phyloP scores from a whole-genome alignment of 345 rosid genomes.

The Citrus sinensis region DNA sequence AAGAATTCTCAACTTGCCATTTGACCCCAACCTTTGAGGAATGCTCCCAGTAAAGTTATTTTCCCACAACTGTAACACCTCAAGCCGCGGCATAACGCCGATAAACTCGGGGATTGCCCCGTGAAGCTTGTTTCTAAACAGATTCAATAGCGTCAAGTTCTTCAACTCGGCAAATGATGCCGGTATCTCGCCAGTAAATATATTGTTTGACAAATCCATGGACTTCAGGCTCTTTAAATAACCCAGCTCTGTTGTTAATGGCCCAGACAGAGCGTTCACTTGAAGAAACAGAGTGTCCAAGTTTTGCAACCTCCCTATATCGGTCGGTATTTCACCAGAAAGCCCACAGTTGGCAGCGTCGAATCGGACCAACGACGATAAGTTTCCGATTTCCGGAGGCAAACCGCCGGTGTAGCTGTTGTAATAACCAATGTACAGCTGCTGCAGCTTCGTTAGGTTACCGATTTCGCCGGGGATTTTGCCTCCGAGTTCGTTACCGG shows the following conservation, averaged over 20 bases:
- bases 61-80: constrained; percentile 90
- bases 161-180: constrained; percentile 45
- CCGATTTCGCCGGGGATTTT: constrained; percentile 77
- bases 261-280: constrained; percentile 66
- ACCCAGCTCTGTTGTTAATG: constrained; percentile 58
- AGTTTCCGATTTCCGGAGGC: constrained; percentile 79
- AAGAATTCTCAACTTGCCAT: constrained; percentile 48
- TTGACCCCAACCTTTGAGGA: constrained; percentile 60
- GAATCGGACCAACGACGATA: constrained; percentile 54
- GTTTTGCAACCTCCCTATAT: constrained; percentile 58
- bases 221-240: constrained; percentile 65
- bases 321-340: constrained; percentile 64
- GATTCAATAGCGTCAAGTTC: constrained; percentile 69
- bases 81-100: constrained; percentile 66
- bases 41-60: constrained; percentile 81
- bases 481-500: constrained; percentile 75
- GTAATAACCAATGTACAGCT: constrained; percentile 84
- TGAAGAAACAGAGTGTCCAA: constrained; percentile 84
- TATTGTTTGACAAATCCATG: constrained; percentile 85
- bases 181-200: constrained; percentile 78
- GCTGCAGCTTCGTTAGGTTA: constrained; percentile 50
- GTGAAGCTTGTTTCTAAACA: constrained; percentile 79
- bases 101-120: constrained; percentile 79
- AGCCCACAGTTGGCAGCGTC: constrained; percentile 73
- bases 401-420: constrained; percentile 59